These are phyloP conservation scores for Chaetomiaceae sp. DNA, from an alignment of 2,329 filamentous ascomycete species.

Conservation along the genomic window DNA sequence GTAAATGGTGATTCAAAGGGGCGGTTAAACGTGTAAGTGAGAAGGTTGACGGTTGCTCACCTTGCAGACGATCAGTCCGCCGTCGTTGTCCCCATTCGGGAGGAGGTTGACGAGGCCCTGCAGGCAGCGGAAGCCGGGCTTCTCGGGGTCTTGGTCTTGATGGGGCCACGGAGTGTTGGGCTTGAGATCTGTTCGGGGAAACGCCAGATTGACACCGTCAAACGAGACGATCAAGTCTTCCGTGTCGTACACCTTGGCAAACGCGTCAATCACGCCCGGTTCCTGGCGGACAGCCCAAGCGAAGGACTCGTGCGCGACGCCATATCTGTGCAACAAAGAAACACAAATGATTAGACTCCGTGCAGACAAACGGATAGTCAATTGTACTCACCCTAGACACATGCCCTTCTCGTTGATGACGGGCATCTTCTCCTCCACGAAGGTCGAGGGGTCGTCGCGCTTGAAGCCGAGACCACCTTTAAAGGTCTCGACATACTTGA, in stretches of 20 bases:
- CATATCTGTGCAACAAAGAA: constrained; percentile 4
- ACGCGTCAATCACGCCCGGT: constrained; percentile 3
- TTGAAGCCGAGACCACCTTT: constrained; percentile 3
- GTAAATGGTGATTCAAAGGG: background rate
- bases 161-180: constrained; percentile 3
- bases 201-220: constrained; percentile 1
- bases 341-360: too few relatives aligned
- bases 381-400: constrained; percentile 2
- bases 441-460: constrained; percentile 3
- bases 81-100: background rate
- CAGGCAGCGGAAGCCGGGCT: constrained; percentile 4
- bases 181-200: background rate
- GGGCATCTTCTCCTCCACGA: background rate
- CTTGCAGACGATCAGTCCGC: constrained; percentile 3
- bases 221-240: constrained; percentile 2
- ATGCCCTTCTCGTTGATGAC: constrained; percentile 5
- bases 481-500: constrained; percentile 2
- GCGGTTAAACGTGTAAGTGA: background rate
- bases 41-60: background rate
- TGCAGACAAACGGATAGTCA: too few relatives aligned
- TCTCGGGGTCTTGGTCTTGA: constrained; percentile 3
- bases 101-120: constrained; percentile 4
- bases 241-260: constrained; percentile 4
- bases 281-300: constrained; percentile 2
- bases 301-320: constrained; percentile 3